A percentile compares a stretch with the other conserved stretches of the same genome.
Conservation (phyloP, 2,329 filamentous ascomycete genomes). For the Bipolaris gigantea region DNA sequence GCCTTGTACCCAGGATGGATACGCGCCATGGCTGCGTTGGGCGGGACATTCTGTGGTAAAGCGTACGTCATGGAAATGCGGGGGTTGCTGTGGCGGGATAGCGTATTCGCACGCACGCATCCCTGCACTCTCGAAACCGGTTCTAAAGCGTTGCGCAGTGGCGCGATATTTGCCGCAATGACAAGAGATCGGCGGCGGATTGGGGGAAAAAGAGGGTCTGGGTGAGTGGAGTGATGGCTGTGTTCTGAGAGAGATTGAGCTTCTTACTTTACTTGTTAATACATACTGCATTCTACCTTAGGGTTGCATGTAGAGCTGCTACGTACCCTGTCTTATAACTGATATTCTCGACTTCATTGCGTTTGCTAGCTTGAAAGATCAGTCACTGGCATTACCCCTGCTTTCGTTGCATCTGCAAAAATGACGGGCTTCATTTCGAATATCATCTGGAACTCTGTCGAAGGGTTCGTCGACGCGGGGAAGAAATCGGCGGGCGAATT, state of each 20-base stretch:
- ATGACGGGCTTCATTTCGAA: constrained; percentile 43
- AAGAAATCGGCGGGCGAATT: constrained; percentile 42
- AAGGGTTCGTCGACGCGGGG: constrained; percentile 44
- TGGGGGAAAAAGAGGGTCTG: not conserved
- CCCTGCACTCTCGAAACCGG: constrained; percentile 27
- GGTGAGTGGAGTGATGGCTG: not conserved
- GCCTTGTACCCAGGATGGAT: constrained; percentile 1
- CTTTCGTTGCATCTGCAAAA: not conserved
- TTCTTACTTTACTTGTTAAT: too few relatives aligned
- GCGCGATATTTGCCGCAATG: constrained; percentile 6
- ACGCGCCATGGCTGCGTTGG: constrained; percentile 5
- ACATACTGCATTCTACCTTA: too few relatives aligned
- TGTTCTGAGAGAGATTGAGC: too few relatives aligned
- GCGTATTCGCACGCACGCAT: constrained; percentile 6
- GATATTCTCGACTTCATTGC: too few relatives aligned
- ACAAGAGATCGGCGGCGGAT: not conserved
- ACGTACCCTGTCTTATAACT: too few relatives aligned
- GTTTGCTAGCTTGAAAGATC: not conserved
- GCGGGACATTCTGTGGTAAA: constrained; percentile 20
- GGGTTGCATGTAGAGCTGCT: too few relatives aligned
- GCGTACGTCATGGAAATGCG: constrained; percentile 30
- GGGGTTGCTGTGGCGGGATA: not conserved
- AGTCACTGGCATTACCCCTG: too few relatives aligned
- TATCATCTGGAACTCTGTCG: constrained; percentile 44
- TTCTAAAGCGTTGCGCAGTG: constrained; percentile 20